phyloP scores from a whole-genome alignment of 208 protist species.

The Crithidia acanthocephali region DNA sequence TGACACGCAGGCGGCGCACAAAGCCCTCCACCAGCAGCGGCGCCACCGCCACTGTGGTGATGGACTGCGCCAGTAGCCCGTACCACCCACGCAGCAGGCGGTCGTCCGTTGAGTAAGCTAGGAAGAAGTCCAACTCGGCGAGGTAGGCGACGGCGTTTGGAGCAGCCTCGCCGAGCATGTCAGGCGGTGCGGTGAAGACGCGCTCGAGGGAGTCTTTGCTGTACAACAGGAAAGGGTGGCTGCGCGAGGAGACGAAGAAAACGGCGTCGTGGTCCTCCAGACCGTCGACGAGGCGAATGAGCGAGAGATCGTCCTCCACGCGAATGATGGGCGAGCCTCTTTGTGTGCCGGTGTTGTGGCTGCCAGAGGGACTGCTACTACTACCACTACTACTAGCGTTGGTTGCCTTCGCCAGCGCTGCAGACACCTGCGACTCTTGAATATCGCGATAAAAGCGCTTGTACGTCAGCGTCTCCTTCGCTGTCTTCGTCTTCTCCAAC shows the following conservation, averaged over 20 bases:
- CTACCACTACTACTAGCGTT: neutral
- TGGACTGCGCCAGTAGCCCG: slow-evolving; percentile 27
- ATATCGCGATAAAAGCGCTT: slow-evolving; percentile 15
- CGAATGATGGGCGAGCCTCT: neutral
- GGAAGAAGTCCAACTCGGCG: slow-evolving; percentile 50
- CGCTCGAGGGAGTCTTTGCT: slow-evolving; percentile 54
- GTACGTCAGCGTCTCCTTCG: slow-evolving; percentile 2
- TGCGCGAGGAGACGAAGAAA: slow-evolving; percentile 62
- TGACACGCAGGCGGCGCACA: slow-evolving; percentile 43
- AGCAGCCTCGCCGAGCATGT: slow-evolving; percentile 38
- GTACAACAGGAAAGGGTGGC: slow-evolving; percentile 50
- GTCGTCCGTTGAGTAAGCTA: slow-evolving; percentile 58
- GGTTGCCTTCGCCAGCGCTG: too few relatives aligned
- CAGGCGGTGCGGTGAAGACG: slow-evolving; percentile 40
- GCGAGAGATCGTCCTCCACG: slow-evolving; percentile 35
- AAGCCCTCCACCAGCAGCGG: slow-evolving; percentile 46
- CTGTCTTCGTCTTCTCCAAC: neutral
- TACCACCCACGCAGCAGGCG: slow-evolving; percentile 59
- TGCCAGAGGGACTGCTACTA: neutral
- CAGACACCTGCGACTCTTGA: neutral
- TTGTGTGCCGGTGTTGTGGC: neutral
- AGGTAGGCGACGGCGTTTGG: slow-evolving; percentile 64
- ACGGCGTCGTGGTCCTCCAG: slow-evolving; percentile 53
- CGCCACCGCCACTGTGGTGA: slow-evolving; percentile 32
- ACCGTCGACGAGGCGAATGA: slow-evolving; percentile 54